Evolutionary conservation across 2,329 filamentous ascomycete species (phyloP).

Genomic region (Ophiobolus disseminans): DNA sequence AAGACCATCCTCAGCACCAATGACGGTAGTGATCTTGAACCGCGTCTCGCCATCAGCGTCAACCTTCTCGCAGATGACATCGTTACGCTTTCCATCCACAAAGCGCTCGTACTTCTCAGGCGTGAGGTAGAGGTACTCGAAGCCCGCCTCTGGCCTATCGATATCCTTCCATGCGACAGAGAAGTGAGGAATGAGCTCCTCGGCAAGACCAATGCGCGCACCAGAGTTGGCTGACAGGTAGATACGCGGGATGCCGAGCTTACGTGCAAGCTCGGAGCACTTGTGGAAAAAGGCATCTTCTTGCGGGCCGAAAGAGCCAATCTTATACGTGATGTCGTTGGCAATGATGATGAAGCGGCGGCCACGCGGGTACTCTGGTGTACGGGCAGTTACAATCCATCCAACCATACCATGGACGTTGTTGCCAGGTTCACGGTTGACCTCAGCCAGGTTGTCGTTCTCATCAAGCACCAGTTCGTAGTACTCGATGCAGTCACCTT

Average conservation of each 20-base stretch:
- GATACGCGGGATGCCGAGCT: slow-evolving; percentile 93
- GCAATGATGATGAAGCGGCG: slow-evolving; percentile 94
- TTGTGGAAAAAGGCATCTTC: slow-evolving; percentile 99
- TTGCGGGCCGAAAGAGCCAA: slow-evolving; percentile 93
- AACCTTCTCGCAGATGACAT: slow-evolving; percentile 87
- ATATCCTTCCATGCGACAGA: slow-evolving; percentile 95
- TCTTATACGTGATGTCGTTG: slow-evolving; percentile 99
- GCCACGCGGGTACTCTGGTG: slow-evolving; percentile 92
- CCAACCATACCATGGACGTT: slow-evolving; percentile 98
- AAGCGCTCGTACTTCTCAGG: slow-evolving; percentile 86
- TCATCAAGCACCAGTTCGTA: slow-evolving; percentile 96
- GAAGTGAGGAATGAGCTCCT: slow-evolving; percentile 96
- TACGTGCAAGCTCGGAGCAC: slow-evolving; percentile 94
- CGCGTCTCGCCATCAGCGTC: slow-evolving; percentile 86
- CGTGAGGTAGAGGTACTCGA: slow-evolving; percentile 96
- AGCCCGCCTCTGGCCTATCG: slow-evolving; percentile 81
- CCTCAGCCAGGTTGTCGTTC: slow-evolving; percentile 87
- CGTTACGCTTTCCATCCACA: slow-evolving; percentile 74
- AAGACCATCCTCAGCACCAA: slow-evolving; percentile 92
- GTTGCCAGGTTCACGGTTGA: slow-evolving; percentile 91
- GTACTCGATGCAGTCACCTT: slow-evolving; percentile 91
- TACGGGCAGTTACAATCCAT: slow-evolving; percentile 93
- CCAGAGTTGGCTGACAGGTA: slow-evolving; percentile 99
- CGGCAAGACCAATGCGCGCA: slow-evolving; percentile 94
- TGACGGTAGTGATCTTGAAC: slow-evolving; percentile 90